Percentiles rank a stretch among this genome's conserved stretches.
phyloP scores from a whole-genome alignment of 2,329 filamentous ascomycete genomes.

The Arachnomyces sp. region DNA sequence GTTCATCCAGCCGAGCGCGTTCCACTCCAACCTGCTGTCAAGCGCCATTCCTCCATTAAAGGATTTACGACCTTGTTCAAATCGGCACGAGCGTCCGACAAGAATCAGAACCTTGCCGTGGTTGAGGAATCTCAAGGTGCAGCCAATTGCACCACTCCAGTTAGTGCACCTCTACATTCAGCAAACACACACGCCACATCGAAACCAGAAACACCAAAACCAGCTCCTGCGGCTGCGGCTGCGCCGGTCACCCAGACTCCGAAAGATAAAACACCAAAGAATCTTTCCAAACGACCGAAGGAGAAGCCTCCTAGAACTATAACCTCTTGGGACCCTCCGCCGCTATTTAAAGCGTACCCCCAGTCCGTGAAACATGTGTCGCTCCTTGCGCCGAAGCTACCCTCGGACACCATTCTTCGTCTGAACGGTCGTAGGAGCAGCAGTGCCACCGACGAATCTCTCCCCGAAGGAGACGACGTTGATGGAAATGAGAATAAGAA shows the following conservation, averaged over 20 bases:
- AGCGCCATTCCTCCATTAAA: conserved; percentile 1
- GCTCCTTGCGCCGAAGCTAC: conserved; percentile 59
- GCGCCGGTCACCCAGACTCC: conserved; percentile 13
- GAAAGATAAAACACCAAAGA: conserved; percentile 13
- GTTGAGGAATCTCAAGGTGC: conserved; percentile 29
- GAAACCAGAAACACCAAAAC: conserved; percentile 21
- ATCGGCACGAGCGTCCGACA: conserved; percentile 19
- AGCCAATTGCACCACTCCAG: conserved; percentile 20
- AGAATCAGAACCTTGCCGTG: conserved; percentile 31
- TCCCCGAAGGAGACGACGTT: conserved; percentile 8
- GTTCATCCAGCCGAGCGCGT: too few species aligned
- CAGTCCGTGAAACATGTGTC: conserved; percentile 71
- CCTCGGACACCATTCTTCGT: conserved; percentile 62
- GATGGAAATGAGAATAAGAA: conserved; percentile 17
- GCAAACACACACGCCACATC: conserved; percentile 20
- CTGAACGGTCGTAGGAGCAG: conserved; percentile 32
- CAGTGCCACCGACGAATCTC: conserved; percentile 12
- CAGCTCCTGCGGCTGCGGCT: conserved; percentile 19
- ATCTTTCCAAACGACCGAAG: conserved; percentile 18
- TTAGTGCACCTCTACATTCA: conserved; percentile 16
- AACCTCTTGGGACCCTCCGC: conserved; percentile 58
- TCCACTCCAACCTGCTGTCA: too few species aligned
- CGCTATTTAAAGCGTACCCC: conserved; percentile 79
- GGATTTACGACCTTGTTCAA: conserved; percentile 6
- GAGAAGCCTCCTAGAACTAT: conserved; percentile 16